Evolutionary conservation across 108 stramenopile genomes (phyloP).

Genomic region (Hondaea fermentalgiana): DNA sequence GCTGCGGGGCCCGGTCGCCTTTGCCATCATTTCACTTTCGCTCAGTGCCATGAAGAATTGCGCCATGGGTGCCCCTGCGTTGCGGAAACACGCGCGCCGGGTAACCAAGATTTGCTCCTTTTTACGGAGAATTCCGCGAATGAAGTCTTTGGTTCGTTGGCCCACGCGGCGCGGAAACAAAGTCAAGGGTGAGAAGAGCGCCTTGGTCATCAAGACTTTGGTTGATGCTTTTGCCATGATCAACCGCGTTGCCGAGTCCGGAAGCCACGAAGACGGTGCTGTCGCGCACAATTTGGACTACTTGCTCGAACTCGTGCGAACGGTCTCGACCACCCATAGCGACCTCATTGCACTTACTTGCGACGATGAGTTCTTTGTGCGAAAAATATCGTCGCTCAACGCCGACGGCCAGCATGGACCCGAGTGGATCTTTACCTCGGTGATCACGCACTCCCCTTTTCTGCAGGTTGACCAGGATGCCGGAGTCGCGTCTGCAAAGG

Average conservation of each 20-base stretch:
- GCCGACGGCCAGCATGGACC: not conserved
- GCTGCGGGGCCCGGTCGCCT: not conserved
- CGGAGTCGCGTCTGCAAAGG: no score
- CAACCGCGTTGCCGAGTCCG: not conserved
- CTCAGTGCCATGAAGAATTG: not conserved
- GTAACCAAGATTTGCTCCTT: not conserved
- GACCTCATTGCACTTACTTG: not conserved
- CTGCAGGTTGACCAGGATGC: no score
- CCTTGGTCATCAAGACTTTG: not conserved
- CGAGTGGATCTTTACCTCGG: not conserved
- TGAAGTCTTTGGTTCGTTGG: not conserved
- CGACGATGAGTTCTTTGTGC: not conserved
- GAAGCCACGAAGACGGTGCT: not conserved
- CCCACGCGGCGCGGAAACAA: not conserved
- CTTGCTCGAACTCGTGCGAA: not conserved
- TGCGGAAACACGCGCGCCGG: not conserved
- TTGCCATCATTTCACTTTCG: not conserved
- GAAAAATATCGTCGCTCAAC: not conserved
- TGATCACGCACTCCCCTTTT: not conserved
- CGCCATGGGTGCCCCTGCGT: not conserved
- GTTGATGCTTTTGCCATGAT: not conserved
- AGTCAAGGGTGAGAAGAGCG: slow-evolving; percentile 9
- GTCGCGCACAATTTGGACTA: not conserved
- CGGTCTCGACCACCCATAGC: not conserved
- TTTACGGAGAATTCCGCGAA: not conserved